Conservation (phyloP, 2,329 filamentous ascomycete genomes). For the Colletotrichum spinosum region DNA sequence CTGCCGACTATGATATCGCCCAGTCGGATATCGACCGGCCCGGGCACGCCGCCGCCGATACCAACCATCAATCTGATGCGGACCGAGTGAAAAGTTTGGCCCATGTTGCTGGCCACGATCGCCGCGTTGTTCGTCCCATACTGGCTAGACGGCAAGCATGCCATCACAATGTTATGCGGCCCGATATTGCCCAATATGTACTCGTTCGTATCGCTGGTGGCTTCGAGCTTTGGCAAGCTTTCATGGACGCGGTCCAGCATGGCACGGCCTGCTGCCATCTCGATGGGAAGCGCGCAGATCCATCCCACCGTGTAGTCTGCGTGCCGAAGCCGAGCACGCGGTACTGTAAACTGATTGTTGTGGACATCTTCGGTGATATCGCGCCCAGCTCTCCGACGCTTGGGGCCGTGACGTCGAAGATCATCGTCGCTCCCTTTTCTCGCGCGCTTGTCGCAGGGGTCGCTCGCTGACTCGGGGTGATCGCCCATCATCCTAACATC, state of each 20-base stretch:
- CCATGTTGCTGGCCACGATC: slow-evolving; percentile 35
- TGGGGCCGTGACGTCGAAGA: too few species aligned
- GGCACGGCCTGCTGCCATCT: slow-evolving; percentile 9
- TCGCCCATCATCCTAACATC: too few species aligned
- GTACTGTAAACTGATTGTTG: too few species aligned
- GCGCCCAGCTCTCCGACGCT: too few species aligned
- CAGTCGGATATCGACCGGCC: slow-evolving; percentile 39
- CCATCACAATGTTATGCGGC: slow-evolving; percentile 42
- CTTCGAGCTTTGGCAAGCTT: neutral
- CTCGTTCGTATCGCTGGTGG: slow-evolving; percentile 32
- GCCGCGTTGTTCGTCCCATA: slow-evolving; percentile 42
- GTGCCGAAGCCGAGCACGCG: too few species aligned
- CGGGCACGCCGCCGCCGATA: slow-evolving; percentile 40
- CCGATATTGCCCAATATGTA: slow-evolving; percentile 39
- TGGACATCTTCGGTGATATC: too few species aligned
- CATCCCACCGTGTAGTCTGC: slow-evolving; percentile 30
- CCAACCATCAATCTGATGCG: slow-evolving; percentile 40
- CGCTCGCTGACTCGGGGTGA: too few species aligned
- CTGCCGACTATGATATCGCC: slow-evolving; percentile 44
- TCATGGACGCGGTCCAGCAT: slow-evolving; percentile 7
- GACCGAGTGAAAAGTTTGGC: slow-evolving; percentile 32
- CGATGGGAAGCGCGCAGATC: slow-evolving; percentile 28
- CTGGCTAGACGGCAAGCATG: slow-evolving; percentile 38
- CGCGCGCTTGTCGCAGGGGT: too few species aligned
- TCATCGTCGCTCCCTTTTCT: too few species aligned